Conservation (phyloP, 129 eudicot species). For the Flaveria linearis region DNA sequence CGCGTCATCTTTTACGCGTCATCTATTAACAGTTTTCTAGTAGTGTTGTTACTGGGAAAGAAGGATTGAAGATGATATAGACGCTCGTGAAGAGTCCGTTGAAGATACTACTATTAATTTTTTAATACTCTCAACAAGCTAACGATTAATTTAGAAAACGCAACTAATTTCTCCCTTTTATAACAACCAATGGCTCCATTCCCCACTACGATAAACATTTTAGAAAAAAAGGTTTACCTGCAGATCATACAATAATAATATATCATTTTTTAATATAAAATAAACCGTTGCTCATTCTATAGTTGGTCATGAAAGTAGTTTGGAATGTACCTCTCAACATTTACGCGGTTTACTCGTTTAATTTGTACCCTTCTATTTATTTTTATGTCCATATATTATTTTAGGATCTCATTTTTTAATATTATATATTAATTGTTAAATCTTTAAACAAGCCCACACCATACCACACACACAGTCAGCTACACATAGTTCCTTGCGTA, state of each 20-base stretch:
- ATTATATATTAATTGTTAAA: background rate
- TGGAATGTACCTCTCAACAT: background rate
- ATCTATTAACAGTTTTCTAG: no score
- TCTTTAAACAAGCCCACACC: conserved; percentile 5
- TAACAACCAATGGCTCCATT: background rate
- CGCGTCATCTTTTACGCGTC: no score
- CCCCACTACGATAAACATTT: background rate
- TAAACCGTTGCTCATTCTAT: background rate
- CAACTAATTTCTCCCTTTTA: background rate
- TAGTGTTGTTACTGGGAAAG: no score
- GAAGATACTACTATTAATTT: no score
- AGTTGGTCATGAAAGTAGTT: background rate
- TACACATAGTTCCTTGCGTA: conserved; percentile 6
- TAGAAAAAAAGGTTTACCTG: background rate
- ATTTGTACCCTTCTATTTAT: conserved; percentile 2
- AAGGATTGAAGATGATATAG: no score
- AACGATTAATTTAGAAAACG: background rate
- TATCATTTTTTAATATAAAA: background rate
- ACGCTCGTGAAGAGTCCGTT: no score
- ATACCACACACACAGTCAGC: conserved; percentile 18
- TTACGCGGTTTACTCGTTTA: conserved; percentile 15
- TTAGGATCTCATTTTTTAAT: no score
- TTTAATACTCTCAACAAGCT: background rate
- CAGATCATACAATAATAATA: background rate
- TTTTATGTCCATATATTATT: background rate